Evolutionary conservation across 2,329 filamentous ascomycete species (phyloP).

Genomic region (Talaromyces sp.): DNA sequence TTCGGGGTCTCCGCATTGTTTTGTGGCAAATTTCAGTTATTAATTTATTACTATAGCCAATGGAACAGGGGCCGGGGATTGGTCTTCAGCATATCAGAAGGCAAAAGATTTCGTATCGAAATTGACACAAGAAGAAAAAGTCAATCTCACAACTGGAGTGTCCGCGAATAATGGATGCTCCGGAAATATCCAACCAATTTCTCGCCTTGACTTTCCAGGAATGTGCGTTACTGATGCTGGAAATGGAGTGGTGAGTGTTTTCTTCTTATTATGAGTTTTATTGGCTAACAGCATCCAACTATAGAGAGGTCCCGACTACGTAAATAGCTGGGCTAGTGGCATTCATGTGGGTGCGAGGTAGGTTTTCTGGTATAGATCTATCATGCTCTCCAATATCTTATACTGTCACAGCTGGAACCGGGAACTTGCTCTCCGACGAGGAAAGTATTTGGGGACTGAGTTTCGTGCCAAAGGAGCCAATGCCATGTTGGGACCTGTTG

Average conservation of each 20-base stretch:
- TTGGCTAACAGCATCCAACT: background rate
- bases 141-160: constrained; percentile 15
- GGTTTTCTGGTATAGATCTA: background rate
- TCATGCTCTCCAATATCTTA: background rate
- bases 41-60: background rate
- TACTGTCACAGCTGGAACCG: constrained; percentile 59
- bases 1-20: background rate
- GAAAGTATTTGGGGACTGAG: constrained; percentile 69
- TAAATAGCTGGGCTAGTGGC: background rate
- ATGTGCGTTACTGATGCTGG: constrained; percentile 40
- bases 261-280: background rate
- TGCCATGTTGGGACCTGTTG: constrained; percentile 72
- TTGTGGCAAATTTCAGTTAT: background rate
- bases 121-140: background rate
- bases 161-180: constrained; percentile 22
- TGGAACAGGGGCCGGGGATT: background rate
- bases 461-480: constrained; percentile 68
- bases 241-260: constrained; percentile 31
- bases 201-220: constrained; percentile 28
- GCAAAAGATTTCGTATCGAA: background rate
- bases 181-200: constrained; percentile 27
- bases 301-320: background rate
- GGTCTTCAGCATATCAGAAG: background rate
- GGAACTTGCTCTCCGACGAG: constrained; percentile 74
- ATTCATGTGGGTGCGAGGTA: background rate